phyloP scores from a whole-genome alignment of 2,329 filamentous ascomycete genomes.

The Thermothelomyces thermophilus region DNA sequence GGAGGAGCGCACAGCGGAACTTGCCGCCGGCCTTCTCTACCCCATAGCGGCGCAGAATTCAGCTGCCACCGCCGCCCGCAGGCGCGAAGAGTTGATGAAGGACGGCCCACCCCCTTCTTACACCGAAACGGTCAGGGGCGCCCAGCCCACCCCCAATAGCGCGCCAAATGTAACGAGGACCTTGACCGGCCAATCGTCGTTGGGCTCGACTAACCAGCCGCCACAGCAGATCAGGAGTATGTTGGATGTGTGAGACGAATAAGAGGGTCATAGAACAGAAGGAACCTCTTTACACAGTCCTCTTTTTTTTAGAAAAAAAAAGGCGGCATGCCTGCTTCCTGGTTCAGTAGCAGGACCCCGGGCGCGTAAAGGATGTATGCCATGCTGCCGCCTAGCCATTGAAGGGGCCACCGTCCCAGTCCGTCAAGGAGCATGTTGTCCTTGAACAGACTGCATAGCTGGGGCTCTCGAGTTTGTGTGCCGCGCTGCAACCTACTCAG shows the following conservation, averaged over 20 bases:
- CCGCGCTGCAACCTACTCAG: too few species aligned
- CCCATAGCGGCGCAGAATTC: constrained; percentile 33
- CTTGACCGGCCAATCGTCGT: constrained; percentile 41
- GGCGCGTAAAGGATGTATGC: too few species aligned
- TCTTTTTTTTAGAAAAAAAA: too few species aligned
- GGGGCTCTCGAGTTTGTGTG: too few species aligned
- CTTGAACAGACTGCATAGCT: too few species aligned
- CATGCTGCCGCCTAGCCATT: too few species aligned
- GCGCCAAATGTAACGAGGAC: constrained; percentile 33
- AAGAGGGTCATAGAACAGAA: neutral
- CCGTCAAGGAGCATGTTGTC: too few species aligned
- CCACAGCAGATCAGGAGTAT: constrained; percentile 53
- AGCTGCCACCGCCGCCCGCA: constrained; percentile 30
- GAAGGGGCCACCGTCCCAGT: too few species aligned
- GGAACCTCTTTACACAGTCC: too few species aligned
- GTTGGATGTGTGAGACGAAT: constrained; percentile 43
- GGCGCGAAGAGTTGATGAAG: constrained; percentile 35
- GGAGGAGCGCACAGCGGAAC: constrained; percentile 38
- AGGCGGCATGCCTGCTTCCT: too few species aligned
- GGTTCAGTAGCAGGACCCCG: too few species aligned
- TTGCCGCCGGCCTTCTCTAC: constrained; percentile 44
- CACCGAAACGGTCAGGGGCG: constrained; percentile 1
- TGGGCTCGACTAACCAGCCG: constrained; percentile 39
- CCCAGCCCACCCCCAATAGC: neutral
- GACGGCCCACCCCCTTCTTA: constrained; percentile 35